A percentile compares a stretch with the other conserved stretches of the same genome.
phyloP scores from a whole-genome alignment of 164 flowering plant species.

The Magnolia changhungtana region DNA sequence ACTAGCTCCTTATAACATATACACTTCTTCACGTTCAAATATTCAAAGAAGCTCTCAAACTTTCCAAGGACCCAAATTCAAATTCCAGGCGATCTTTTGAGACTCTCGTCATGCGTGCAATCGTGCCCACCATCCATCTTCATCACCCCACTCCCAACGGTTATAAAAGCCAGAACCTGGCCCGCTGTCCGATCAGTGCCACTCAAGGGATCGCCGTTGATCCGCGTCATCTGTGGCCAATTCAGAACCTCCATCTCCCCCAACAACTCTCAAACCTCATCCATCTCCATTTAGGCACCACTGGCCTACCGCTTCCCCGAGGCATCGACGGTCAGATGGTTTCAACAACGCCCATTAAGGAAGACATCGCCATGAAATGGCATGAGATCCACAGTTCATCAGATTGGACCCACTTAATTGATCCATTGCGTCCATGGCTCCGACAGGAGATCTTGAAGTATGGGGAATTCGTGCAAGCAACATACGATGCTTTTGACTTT shows the following conservation, averaged over 20 bases:
- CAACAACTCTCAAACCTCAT: not conserved
- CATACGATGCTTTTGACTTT: constrained; percentile 45
- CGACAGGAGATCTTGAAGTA: constrained; percentile 53
- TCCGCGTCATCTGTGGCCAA: not conserved
- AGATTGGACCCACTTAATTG: constrained; percentile 40
- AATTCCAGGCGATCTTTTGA: too few species aligned
- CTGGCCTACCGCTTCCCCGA: not conserved
- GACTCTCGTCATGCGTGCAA: too few species aligned
- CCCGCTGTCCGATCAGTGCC: too few species aligned
- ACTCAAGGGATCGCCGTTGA: not conserved
- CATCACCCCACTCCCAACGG: too few species aligned
- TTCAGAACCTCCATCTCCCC: not conserved
- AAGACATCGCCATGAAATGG: constrained; percentile 45
- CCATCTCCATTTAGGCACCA: not conserved
- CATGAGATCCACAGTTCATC: constrained; percentile 40
- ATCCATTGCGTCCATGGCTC: constrained; percentile 57
- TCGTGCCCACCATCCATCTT: too few species aligned
- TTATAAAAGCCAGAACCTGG: too few species aligned
- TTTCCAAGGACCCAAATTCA: too few species aligned
- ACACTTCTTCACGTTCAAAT: too few species aligned
- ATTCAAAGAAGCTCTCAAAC: too few species aligned
- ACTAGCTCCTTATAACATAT: too few species aligned
- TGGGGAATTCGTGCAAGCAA: constrained; percentile 53
- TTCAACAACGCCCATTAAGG: constrained; percentile 43
- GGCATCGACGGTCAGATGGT: not conserved